These are phyloP conservation scores for Takakia lepidozioides DNA, from an alignment of 225 moss, liverwort and hornwort genomes.

Conservation along the genomic window DNA sequence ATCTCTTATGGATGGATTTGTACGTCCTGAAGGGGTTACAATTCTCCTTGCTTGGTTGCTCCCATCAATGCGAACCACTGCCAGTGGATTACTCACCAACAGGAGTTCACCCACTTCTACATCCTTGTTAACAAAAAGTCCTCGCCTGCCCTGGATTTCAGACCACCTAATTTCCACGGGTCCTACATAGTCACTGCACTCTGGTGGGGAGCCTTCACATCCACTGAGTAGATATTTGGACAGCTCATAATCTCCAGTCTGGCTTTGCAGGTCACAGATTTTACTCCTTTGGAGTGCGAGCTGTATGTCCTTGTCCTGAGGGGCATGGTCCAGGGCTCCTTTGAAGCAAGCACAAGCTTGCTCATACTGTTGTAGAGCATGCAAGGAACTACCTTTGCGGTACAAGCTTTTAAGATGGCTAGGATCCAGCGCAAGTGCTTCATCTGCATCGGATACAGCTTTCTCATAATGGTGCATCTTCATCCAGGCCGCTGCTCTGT, in stretches of 20 bases:
- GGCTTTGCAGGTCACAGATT: conserved; percentile 52
- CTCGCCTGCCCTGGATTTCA: conserved; percentile 54
- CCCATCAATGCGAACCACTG: conserved; percentile 39
- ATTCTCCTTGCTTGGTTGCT: conserved; percentile 13
- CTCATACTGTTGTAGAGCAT: conserved; percentile 69
- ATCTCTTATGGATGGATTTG: conserved; percentile 27
- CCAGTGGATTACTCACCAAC: conserved; percentile 74
- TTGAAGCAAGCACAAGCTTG: conserved; percentile 42
- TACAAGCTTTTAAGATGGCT: conserved; percentile 55
- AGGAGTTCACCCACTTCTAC: conserved; percentile 78
- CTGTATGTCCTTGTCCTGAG: conserved; percentile 57
- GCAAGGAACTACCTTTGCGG: conserved; percentile 66
- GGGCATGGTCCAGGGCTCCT: conserved; percentile 32
- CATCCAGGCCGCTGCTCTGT: conserved; percentile 73
- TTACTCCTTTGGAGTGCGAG: conserved; percentile 38
- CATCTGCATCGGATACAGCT: conserved; percentile 41
- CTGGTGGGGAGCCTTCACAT: conserved; percentile 33
- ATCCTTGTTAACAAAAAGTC: conserved; percentile 61
- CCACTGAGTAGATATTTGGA: conserved; percentile 41
- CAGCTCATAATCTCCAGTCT: conserved; percentile 51
- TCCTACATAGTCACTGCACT: conserved; percentile 71
- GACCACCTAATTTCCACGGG: conserved; percentile 65
- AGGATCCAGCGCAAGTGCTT: conserved; percentile 46
- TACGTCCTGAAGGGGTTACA: conserved; percentile 41
- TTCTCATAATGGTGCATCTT: conserved; percentile 44